phyloP scores from a whole-genome alignment of 306 rosid genomes.

The Citrullus colocynthis region DNA sequence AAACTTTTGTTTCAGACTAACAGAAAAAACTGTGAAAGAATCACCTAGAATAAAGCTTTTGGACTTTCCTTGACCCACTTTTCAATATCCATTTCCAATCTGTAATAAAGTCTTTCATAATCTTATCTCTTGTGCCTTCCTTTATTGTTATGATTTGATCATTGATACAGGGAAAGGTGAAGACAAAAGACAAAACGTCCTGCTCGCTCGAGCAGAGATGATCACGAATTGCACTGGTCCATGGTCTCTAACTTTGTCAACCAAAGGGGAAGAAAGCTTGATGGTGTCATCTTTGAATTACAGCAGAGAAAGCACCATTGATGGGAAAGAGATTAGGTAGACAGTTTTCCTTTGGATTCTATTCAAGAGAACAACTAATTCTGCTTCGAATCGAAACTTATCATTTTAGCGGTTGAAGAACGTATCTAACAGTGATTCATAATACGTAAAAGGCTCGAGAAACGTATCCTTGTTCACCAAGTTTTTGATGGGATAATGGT shows the following conservation, averaged over 20 bases:
- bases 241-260: not conserved
- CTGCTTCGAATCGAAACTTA: not conserved
- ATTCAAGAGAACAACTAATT: not conserved
- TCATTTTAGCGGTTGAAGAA: not conserved
- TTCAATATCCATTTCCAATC: not conserved
- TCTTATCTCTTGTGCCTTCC: not conserved
- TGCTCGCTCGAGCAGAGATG: not conserved
- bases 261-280: not conserved
- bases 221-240: not conserved
- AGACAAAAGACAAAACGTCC: not conserved
- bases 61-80: not conserved
- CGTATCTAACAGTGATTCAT: not conserved
- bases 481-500: not conserved
- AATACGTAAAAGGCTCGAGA: not conserved
- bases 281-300: not conserved
- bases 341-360: not conserved
- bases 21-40: slow-evolving; percentile 5
- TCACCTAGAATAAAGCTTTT: not conserved
- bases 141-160: not conserved
- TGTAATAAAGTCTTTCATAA: not conserved
- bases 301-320: not conserved
- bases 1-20: not conserved
- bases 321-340: not conserved
- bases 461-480: not conserved
- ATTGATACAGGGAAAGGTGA: not conserved